Base-by-base conservation (phyloP, 768 basidiomycete genomes). In the Auricularia heimuer region DNA sequence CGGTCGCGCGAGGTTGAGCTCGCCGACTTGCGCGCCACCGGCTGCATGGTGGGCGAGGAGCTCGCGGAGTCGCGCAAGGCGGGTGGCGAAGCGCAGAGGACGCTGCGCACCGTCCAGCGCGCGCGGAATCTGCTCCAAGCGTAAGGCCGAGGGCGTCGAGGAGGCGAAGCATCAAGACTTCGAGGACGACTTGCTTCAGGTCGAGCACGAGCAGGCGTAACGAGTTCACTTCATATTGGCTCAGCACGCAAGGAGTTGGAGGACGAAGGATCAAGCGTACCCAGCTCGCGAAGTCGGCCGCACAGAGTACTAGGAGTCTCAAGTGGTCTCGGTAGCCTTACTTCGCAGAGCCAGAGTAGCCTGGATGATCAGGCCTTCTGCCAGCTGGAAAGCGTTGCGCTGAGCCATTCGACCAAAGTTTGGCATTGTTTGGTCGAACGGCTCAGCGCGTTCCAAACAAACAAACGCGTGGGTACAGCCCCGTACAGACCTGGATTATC, bases 1-100 rank as follows among this genome's bases (percentile, higher is more conserved):
- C 88, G 87, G 74, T 89, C 89, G 75, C 92, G 88, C 70, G 94
- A 98, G 68, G 80, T 84, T 56, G 96, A 99, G 74, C 84, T 98
- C 11, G 73, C 76, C 0, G 81, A 86, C 36, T 79, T 99, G 4
- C 86, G 94, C 24, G 71, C 24, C 72, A 10, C 87, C 92, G 70
- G 82, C 83, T 24, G 71, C 73, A 21, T 79, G 81, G 47, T 92
- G 36, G 88, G 90, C 56, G 77, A 83, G 51, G 88, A 92, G 39
- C 79, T 94, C 16, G 79, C 81, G 39, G 83, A 87, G 16, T 81
- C 84, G 33, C 87, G 90, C 24, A 82, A 82, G 63, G 72, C 76
- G 3, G 81, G 86, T 3, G 73, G 86, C 24, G 88, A 91, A 64
- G 78, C 77, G 33, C 88, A 92, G 70, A 89, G 80, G 73, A 87